Percentiles rank a stretch among this genome's conserved stretches.
Evolutionary conservation across 2,329 filamentous ascomycete species (phyloP).

Genomic region (Mycosphaerelloides madeirae): DNA sequence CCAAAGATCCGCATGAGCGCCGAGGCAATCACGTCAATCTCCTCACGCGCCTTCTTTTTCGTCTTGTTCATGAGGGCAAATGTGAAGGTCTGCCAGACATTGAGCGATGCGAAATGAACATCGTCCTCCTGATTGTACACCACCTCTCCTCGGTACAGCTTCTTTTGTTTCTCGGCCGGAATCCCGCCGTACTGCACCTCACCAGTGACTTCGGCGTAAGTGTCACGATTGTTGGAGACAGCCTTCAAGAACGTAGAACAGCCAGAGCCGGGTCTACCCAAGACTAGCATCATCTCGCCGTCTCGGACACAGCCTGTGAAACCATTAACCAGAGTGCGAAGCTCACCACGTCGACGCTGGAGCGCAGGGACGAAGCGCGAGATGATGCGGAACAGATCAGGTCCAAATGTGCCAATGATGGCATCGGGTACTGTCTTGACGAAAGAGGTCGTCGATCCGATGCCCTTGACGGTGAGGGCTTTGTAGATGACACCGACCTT

Average conservation of each 20-base stretch:
- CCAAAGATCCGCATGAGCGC: slow-evolving; percentile 73
- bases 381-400: slow-evolving; percentile 66
- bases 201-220: slow-evolving; percentile 62
- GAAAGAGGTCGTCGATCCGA: slow-evolving; percentile 61
- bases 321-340: slow-evolving; percentile 57
- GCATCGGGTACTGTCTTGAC: slow-evolving; percentile 70
- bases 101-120: slow-evolving; percentile 67
- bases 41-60: slow-evolving; percentile 57
- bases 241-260: slow-evolving; percentile 74
- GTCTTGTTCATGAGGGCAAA: slow-evolving; percentile 75
- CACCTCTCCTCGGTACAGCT: slow-evolving; percentile 68
- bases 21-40: slow-evolving; percentile 64
- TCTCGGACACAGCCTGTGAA: slow-evolving; percentile 63
- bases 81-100: slow-evolving; percentile 71
- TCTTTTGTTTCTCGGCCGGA: slow-evolving; percentile 61
- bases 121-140: slow-evolving; percentile 77
- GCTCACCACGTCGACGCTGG: slow-evolving; percentile 45
- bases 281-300: slow-evolving; percentile 65
- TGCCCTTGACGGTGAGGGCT: slow-evolving; percentile 68
- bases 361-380: slow-evolving; percentile 51
- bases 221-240: slow-evolving; percentile 64
- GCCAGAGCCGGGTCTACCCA: slow-evolving; percentile 69
- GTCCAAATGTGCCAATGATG: slow-evolving; percentile 72
- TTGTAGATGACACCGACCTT: slow-evolving; percentile 74
- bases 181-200: slow-evolving; percentile 70